Conservation (phyloP, 768 basidiomycete genomes). For the Amanita pseudoporphyria region DNA sequence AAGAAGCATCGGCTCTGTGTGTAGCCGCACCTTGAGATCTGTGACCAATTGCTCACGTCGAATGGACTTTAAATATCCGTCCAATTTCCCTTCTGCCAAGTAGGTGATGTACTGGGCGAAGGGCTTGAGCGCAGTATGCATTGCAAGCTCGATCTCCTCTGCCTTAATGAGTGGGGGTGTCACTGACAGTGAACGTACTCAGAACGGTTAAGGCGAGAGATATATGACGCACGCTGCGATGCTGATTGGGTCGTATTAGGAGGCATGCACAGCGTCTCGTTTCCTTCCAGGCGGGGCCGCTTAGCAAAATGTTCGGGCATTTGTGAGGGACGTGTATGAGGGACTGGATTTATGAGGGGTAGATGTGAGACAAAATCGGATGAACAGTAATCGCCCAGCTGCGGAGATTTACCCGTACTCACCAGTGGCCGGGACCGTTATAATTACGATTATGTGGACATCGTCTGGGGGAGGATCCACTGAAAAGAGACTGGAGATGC, state of each 20-base stretch:
- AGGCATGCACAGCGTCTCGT: constrained; percentile 1
- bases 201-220: constrained; percentile 4
- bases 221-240: constrained; percentile 2
- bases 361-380: background rate
- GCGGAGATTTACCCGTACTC: background rate
- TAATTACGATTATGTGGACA: background rate
- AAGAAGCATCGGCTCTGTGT: constrained; percentile 7
- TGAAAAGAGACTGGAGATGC: background rate
- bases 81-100: too few relatives aligned
- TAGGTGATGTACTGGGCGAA: too few relatives aligned
- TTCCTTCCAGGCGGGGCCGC: constrained; percentile 4
- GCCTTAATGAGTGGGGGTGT: constrained; percentile 5
- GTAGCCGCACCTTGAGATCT: background rate
- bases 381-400: background rate
- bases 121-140: constrained; percentile 6
- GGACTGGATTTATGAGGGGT: background rate
- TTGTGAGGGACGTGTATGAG: background rate
- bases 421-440: background rate
- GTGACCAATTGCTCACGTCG: background rate
- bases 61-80: constrained; percentile 6
- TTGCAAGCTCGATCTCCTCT: background rate
- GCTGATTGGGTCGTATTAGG: background rate
- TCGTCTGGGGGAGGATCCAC: background rate
- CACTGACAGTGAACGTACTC: constrained; percentile 3
- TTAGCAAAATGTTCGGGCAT: constrained; percentile 3